A percentile compares a stretch with the other conserved stretches of the same genome.
These are phyloP conservation scores for Gossypium gossypioides DNA, from an alignment of 441 rosid species.

Conservation along the genomic window DNA sequence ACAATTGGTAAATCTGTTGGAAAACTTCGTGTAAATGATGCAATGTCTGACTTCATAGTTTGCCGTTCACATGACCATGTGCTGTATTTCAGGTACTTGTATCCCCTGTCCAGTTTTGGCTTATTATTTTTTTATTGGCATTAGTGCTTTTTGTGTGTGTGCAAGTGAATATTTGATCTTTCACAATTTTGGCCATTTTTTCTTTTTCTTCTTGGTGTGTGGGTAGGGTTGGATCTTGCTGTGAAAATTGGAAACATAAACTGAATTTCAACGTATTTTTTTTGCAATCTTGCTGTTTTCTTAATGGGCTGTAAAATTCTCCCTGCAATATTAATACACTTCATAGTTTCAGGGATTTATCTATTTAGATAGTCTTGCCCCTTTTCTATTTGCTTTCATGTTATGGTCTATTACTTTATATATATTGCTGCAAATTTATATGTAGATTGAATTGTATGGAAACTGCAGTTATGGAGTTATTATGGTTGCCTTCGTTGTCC, in stretches of 20 bases:
- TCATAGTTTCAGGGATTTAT: neutral
- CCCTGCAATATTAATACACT: neutral
- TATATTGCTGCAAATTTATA: neutral
- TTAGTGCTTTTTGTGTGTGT: neutral
- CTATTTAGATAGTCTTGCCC: neutral
- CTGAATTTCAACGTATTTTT: neutral
- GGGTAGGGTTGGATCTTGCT: neutral
- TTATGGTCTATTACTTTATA: neutral
- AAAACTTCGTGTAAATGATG: conserved; percentile 71
- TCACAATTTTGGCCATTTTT: neutral
- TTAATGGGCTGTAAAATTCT: neutral
- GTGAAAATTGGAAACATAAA: neutral
- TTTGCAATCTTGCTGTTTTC: neutral
- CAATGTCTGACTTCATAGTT: conserved; percentile 86
- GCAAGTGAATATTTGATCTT: neutral
- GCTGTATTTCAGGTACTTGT: conserved; percentile 73
- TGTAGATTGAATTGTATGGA: neutral
- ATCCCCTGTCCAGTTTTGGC: neutral
- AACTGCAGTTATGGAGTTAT: neutral
- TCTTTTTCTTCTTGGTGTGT: neutral
- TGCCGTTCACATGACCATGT: conserved; percentile 90
- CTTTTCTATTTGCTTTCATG: neutral
- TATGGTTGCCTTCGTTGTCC: neutral
- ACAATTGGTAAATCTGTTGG: conserved; percentile 97
- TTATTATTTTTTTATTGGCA: neutral